phyloP scores from a whole-genome alignment of 305 asterid genomes.

The Plantago lanceolata region DNA sequence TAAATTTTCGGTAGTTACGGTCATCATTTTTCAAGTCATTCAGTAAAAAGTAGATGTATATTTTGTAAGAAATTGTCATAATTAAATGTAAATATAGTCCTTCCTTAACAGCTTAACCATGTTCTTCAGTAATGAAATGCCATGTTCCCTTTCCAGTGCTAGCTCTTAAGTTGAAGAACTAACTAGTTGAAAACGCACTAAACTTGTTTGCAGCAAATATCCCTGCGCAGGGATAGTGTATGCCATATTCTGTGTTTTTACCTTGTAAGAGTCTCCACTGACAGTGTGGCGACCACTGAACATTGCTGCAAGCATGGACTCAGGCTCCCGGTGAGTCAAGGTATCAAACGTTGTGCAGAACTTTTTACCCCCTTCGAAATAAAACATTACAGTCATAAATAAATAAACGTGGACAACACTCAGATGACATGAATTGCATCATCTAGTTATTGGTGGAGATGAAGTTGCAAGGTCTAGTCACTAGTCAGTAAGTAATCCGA shows the following conservation, averaged over 20 bases:
- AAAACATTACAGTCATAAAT: conserved; percentile 19
- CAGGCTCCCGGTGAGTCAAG: conserved; percentile 83
- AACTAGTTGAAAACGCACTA: neutral
- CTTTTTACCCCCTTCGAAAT: conserved; percentile 67
- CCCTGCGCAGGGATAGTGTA: conserved; percentile 4
- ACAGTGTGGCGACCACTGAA: conserved; percentile 90
- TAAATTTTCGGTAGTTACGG: too few species aligned
- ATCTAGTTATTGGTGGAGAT: neutral
- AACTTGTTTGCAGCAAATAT: conserved; percentile 2
- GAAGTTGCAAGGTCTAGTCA: too few species aligned
- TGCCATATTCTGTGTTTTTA: conserved; percentile 10
- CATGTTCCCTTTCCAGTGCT: neutral
- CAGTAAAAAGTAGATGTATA: neutral
- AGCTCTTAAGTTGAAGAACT: neutral
- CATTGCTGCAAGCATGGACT: conserved; percentile 96
- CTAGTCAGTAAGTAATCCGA: too few species aligned
- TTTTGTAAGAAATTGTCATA: neutral
- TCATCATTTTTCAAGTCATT: neutral
- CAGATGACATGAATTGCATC: neutral
- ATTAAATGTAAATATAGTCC: neutral
- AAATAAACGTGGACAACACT: neutral
- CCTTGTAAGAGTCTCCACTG: conserved; percentile 69
- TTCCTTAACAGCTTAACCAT: neutral
- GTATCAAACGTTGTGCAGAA: conserved; percentile 81
- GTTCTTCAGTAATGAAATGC: neutral